Percentiles rank a stretch among this genome's conserved stretches.
Evolutionary conservation across 2,329 filamentous ascomycete species (phyloP).

Genomic region (Penicillium concentricum): DNA sequence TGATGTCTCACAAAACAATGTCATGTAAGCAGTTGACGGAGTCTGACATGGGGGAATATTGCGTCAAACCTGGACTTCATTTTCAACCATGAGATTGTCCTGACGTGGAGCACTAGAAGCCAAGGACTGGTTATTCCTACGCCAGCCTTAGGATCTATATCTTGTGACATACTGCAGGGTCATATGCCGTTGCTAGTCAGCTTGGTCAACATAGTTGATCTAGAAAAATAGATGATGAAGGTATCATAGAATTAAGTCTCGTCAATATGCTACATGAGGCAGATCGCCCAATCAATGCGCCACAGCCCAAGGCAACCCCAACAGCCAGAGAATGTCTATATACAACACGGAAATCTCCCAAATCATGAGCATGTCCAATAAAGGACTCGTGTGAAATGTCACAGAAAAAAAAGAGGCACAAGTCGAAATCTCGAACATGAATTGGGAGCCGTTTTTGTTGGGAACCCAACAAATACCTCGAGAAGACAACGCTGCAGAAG

Average conservation of each 20-base stretch:
- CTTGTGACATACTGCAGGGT: background rate
- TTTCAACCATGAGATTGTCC: background rate
- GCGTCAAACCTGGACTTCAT: background rate
- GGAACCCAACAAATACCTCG: background rate
- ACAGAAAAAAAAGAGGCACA: slow-evolving; percentile 24
- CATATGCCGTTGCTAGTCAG: background rate
- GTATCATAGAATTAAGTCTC: slow-evolving; percentile 31
- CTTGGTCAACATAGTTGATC: background rate
- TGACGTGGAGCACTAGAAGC: background rate
- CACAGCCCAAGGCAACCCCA: slow-evolving; percentile 22
- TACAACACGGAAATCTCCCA: slow-evolving; percentile 29
- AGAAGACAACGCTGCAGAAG: slow-evolving; percentile 21
- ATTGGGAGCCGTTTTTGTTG: background rate
- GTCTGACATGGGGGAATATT: background rate
- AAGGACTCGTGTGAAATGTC: slow-evolving; percentile 20
- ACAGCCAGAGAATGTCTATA: slow-evolving; percentile 35
- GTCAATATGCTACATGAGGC: slow-evolving; percentile 32
- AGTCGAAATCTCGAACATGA: background rate
- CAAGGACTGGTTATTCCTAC: background rate
- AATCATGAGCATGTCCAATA: slow-evolving; percentile 25
- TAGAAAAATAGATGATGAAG: slow-evolving; percentile 5
- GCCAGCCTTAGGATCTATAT: background rate
- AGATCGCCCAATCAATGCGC: slow-evolving; percentile 23
- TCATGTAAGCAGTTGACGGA: background rate
- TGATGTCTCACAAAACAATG: background rate